phyloP scores from a whole-genome alignment of 805 yeast species.

The Teunomyces aglyptinius region DNA sequence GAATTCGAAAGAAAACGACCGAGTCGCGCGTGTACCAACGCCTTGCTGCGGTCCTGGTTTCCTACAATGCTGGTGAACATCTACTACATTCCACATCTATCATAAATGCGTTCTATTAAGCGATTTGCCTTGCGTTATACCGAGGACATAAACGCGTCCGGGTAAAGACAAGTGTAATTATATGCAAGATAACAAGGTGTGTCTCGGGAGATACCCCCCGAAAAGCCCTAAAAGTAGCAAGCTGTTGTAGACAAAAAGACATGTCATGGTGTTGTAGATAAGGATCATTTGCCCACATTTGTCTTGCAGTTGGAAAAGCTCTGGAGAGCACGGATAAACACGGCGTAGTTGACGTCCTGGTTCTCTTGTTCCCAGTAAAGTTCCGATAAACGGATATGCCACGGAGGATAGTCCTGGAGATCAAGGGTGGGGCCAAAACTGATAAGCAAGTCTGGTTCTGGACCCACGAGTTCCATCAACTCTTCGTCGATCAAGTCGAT shows the following conservation, averaged over 20 bases:
- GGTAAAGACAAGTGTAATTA: neutral
- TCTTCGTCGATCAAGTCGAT: slow-evolving; percentile 75
- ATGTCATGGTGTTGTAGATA: neutral
- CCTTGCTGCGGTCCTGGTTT: no score
- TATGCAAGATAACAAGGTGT: neutral
- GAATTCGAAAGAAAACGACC: no score
- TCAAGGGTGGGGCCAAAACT: slow-evolving; percentile 85
- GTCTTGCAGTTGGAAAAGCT: slow-evolving; percentile 77
- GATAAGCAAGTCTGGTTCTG: slow-evolving; percentile 88
- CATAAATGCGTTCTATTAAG: neutral
- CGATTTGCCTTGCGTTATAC: neutral
- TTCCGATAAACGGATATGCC: slow-evolving; percentile 92
- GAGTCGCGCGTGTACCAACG: no score
- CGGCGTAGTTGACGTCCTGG: slow-evolving; percentile 74
- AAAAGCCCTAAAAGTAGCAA: no score
- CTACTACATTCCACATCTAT: no score
- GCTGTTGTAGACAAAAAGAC: neutral
- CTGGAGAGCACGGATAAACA: slow-evolving; percentile 74
- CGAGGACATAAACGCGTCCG: slow-evolving; percentile 2
- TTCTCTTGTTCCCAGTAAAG: slow-evolving; percentile 90
- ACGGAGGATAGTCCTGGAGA: slow-evolving; percentile 94
- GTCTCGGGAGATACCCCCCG: neutral
- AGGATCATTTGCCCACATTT: slow-evolving; percentile 73
- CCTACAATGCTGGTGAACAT: no score
- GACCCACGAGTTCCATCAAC: slow-evolving; percentile 70